Conservation (phyloP, 257 asterid species). For the Paraleonurus japonicus region DNA sequence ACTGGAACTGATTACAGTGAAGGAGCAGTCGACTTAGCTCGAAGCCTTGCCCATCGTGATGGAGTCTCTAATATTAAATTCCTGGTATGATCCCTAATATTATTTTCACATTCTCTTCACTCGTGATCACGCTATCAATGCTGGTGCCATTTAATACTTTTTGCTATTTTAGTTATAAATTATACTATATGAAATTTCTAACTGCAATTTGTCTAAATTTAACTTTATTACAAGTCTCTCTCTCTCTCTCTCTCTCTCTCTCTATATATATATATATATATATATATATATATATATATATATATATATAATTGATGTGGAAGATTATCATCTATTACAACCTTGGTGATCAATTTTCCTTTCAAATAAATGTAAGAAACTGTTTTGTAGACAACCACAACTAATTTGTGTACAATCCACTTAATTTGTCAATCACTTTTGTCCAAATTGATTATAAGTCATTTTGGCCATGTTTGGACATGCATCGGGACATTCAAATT, state of each 20-base stretch:
- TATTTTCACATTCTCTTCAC: constrained; percentile 8
- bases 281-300: too few species aligned
- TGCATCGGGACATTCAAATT: neutral
- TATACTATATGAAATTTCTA: too few species aligned
- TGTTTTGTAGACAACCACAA: neutral
- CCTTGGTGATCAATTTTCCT: neutral
- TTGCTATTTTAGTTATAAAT: neutral
- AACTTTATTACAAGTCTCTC: neutral
- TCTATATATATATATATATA: too few species aligned
- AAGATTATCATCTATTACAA: neutral
- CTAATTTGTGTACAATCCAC: neutral
- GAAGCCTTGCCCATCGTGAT: constrained; percentile 78
- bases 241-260: too few species aligned
- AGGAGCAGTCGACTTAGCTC: constrained; percentile 91
- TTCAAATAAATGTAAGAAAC: neutral
- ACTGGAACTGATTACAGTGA: constrained; percentile 96
- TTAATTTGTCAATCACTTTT: neutral
- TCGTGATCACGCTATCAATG: neutral
- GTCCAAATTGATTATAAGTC: neutral
- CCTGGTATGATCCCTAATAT: constrained; percentile 48
- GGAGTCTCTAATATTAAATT: constrained; percentile 75
- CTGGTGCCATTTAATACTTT: neutral
- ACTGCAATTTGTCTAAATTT: neutral
- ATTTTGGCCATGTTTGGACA: neutral
- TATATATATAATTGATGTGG: too few species aligned